Evolutionary conservation across 495 filamentous ascomycete genomes (phyloP), one percentile per base, ranked within the genome.

Genomic region (Penicillium fimorum): DNA sequence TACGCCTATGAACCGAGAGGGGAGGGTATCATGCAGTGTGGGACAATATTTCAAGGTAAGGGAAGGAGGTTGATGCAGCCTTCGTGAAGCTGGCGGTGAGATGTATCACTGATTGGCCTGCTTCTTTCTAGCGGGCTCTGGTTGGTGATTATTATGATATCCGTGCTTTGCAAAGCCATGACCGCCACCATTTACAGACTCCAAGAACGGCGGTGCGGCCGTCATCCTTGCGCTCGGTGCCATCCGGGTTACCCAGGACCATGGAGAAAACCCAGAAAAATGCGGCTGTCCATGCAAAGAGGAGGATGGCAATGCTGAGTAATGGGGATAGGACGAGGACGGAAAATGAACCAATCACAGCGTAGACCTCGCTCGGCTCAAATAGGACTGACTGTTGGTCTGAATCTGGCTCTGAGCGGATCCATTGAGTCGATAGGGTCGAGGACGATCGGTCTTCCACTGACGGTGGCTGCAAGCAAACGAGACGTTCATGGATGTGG

Each of bases 181-280:
- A 69, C 57, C 84, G 82, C 85, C 85, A 88, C 80, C 82, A 86
- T 46, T 68, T 67, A 59, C 80, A 72, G 55, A 88, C 81, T 5
- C 78, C 78, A 20, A 88, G 68, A 11, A 88, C 83, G 8, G 83
- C 79, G 1, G 80, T 77, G 33, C 79, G 75, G 9, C 85, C 85
- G 58, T 87, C 84, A 53, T 87, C 82, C 47, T 77, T 79, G 40
- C 80, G 75, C 58, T 85, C 84, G 47, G 79, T 80, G n/a, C 82
- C 82, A 37, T 84, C 82, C 35, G 83, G 84, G 63, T 86, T 82
- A 1, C 85, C 85, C 38, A 88, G 64, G 10, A 87, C 76, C 62
- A 76, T 77, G 25, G 84, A 76, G 56, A 82, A 85, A 52, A 83
- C 67, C 85, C 85, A 88, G 70, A 87, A 88, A 41, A 75, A 77